Evolutionary conservation across 106 monocot genomes (phyloP).

Genomic region (Phalaenopsis equestris): DNA sequence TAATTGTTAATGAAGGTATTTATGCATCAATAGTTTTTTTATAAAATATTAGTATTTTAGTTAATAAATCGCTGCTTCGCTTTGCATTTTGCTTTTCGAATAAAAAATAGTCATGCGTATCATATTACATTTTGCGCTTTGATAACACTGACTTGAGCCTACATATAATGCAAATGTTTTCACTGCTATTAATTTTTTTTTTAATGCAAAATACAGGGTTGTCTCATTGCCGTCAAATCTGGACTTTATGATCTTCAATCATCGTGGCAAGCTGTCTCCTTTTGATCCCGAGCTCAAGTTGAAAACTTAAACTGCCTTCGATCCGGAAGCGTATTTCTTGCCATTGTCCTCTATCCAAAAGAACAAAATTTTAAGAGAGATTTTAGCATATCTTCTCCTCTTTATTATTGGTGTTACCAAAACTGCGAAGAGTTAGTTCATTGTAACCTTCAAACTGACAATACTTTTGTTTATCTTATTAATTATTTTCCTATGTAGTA

Average conservation of each 20-base stretch:
- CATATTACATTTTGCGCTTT: too few relatives aligned
- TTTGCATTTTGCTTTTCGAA: too few relatives aligned
- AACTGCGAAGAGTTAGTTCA: background rate
- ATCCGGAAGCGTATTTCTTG: background rate
- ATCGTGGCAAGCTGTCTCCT: conserved; percentile 53
- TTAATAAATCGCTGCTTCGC: too few relatives aligned
- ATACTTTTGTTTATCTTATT: background rate
- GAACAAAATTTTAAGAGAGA: background rate
- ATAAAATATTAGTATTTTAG: too few relatives aligned
- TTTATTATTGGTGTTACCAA: background rate
- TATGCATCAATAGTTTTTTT: too few relatives aligned
- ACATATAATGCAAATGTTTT: background rate
- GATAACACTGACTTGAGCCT: too few relatives aligned
- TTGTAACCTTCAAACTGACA: background rate
- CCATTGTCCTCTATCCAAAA: background rate
- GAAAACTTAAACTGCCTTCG: conserved; percentile 12
- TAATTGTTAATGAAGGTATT: too few relatives aligned
- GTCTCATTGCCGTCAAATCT: conserved; percentile 63
- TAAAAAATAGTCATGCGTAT: too few relatives aligned
- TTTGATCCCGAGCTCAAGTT: conserved; percentile 44
- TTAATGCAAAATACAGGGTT: conserved; percentile 41
- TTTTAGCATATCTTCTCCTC: background rate
- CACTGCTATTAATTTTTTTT: background rate
- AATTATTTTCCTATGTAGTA: background rate
- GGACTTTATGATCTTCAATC: conserved; percentile 98